Evolutionary conservation across 2,329 filamentous ascomycete genomes (phyloP), one percentile per base, ranked within the genome.

Genomic region (Berkeleyomyces basicola): DNA sequence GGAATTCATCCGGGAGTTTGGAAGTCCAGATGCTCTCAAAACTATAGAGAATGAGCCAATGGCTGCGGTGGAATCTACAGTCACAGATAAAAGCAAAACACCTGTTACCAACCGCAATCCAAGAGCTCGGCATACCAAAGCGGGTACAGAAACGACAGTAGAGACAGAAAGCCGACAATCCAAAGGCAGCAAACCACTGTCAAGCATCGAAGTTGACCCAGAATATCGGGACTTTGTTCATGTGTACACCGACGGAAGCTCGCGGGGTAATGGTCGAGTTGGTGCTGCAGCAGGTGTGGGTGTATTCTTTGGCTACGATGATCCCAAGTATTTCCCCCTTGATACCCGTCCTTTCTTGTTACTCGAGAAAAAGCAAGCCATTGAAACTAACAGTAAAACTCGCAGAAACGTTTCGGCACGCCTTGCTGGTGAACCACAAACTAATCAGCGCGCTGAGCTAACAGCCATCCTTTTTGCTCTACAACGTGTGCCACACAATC

Each of bases 381-480:
- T 33, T 46, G 11, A n/a, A 55, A 31, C 49, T 55, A 55, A 55
- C 49, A 36, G 3, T 4, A 14, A 5, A 31, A 44, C 31, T 10
- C 42, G 53, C 61, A 80, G 78, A 66, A 85, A 85, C 70, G 71
- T 95, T 33, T 88, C 88, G 10, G 90, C 95, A 73, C 83, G 84
- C 3, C 80, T 96, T 2, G 74, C 78, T 60, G 90, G 90, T 59
- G 77, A 79, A 14, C 78, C 79, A 7, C 93, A 97, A 74, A 97
- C 93, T 0, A 99, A 99, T 71, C 90, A 97, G 72, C 87, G 93
- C 2, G 93, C 92, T n/a, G 93, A 99, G 75, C 78, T 99, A 64
- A 91, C 88, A 33, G 93, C 90, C 6, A 86, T 97, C 66, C 77
- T 88, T 39, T 86, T 91, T 63, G 91, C 91, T 0, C 78, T 97